Evolutionary conservation across 2,329 filamentous ascomycete genomes (phyloP).

Genomic region (Teratosphaeria destructans): DNA sequence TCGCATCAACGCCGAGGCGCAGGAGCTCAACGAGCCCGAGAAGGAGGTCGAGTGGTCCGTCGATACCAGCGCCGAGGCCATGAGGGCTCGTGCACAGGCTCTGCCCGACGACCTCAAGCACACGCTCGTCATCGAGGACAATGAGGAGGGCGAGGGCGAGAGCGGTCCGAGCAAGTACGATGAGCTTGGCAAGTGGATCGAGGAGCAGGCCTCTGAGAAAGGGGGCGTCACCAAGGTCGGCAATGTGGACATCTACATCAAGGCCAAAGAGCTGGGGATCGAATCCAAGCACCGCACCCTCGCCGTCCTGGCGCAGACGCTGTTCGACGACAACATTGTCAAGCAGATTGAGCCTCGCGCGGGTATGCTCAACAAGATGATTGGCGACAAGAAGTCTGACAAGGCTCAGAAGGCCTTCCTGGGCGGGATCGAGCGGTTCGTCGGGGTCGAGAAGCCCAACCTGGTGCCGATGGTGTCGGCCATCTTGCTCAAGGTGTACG

Average conservation of each 20-base stretch:
- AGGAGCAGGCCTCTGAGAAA: conserved; percentile 58
- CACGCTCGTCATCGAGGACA: conserved; percentile 55
- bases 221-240: conserved; percentile 69
- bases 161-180: conserved; percentile 78
- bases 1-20: conserved; percentile 56
- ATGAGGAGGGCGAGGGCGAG: conserved; percentile 70
- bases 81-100: conserved; percentile 85
- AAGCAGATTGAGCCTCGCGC: conserved; percentile 79
- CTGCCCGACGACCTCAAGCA: conserved; percentile 94
- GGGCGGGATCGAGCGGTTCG: conserved; percentile 86
- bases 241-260: conserved; percentile 86
- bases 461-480: conserved; percentile 69
- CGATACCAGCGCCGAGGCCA: conserved; percentile 89
- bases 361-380: conserved; percentile 77
- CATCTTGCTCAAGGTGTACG: conserved; percentile 81
- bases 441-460: conserved; percentile 72
- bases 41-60: conserved; percentile 93
- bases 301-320: conserved; percentile 80
- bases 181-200: conserved; percentile 86
- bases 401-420: conserved; percentile 92
- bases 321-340: conserved; percentile 84
- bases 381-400: conserved; percentile 65
- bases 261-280: conserved; percentile 92
- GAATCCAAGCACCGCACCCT: conserved; percentile 90
- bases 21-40: conserved; percentile 61